phyloP scores from a whole-genome alignment of 1,284 basidiomycete genomes.

The Somion occarium region DNA sequence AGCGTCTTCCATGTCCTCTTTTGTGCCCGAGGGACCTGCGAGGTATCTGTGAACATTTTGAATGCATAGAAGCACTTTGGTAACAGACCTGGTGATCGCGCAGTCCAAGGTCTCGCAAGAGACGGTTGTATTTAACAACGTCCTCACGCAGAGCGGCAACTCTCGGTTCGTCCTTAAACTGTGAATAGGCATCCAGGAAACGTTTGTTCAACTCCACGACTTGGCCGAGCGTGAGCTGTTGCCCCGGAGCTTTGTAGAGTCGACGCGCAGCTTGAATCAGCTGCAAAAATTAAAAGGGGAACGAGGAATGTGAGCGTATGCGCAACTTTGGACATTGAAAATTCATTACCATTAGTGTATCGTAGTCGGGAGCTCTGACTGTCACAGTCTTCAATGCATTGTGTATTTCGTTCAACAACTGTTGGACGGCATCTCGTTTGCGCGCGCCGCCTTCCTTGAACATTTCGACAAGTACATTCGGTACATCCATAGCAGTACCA shows the following conservation, averaged over 20 bases:
- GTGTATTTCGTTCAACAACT: constrained; percentile 90
- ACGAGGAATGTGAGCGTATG: too few species aligned
- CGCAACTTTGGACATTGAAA: too few species aligned
- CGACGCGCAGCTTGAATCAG: constrained; percentile 94
- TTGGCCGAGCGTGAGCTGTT: constrained; percentile 91
- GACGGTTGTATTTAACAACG: constrained; percentile 93
- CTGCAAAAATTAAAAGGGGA: constrained; percentile 43
- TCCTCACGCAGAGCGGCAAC: constrained; percentile 80
- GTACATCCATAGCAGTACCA: constrained; percentile 87
- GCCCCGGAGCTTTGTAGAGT: constrained; percentile 93
- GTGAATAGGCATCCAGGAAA: constrained; percentile 89
- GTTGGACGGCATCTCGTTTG: constrained; percentile 89
- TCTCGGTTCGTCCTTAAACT: constrained; percentile 92
- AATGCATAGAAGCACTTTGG: background rate
- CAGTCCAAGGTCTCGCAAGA: constrained; percentile 87
- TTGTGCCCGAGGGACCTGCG: constrained; percentile 74
- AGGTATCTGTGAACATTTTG: background rate
- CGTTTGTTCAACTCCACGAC: constrained; percentile 96
- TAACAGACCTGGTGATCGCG: constrained; percentile 89
- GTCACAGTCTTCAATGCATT: constrained; percentile 98
- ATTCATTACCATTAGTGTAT: constrained; percentile 85
- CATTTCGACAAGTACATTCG: constrained; percentile 79
- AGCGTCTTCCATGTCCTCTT: constrained; percentile 86
- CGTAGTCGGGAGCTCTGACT: constrained; percentile 93
- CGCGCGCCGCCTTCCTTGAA: constrained; percentile 88